Percentiles rank a stretch among this genome's conserved stretches.
phyloP scores from a whole-genome alignment of 1,284 basidiomycete species.

The Sporisorium iseilematis-ciliati region DNA sequence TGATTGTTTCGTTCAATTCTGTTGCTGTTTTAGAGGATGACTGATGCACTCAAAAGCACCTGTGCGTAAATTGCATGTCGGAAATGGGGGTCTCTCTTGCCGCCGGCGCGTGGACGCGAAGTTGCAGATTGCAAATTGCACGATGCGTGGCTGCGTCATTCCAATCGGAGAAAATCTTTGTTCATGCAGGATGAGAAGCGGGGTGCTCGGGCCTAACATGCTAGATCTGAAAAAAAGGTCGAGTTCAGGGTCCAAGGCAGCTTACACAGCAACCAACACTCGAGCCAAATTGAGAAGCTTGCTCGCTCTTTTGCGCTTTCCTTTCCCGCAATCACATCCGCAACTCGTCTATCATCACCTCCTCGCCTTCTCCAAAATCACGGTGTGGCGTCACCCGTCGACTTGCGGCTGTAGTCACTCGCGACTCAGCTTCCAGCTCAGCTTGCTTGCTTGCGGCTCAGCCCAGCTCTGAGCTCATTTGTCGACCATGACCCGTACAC shows the following conservation, averaged over 20 bases:
- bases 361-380: neutral
- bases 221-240: neutral
- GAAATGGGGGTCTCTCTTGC: neutral
- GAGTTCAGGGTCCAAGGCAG: constrained; percentile 1
- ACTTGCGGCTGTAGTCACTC: no score
- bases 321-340: constrained; percentile 1
- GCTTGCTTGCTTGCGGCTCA: neutral
- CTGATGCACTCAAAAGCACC: no score
- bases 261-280: neutral
- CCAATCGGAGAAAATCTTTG: neutral
- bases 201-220: neutral
- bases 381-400: neutral
- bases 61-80: neutral
- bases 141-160: constrained; percentile 1
- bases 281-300: neutral
- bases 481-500: constrained; percentile 3
- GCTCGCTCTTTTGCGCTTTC: no score
- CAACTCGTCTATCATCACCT: neutral
- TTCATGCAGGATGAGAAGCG: neutral
- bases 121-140: neutral
- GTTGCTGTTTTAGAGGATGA: no score
- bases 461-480: neutral
- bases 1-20: no score
- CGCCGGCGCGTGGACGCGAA: neutral
- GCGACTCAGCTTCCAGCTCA: no score